These are phyloP conservation scores for Opeltia flavorubescens DNA, from an alignment of 495 filamentous ascomycete species.

Conservation along the genomic window DNA sequence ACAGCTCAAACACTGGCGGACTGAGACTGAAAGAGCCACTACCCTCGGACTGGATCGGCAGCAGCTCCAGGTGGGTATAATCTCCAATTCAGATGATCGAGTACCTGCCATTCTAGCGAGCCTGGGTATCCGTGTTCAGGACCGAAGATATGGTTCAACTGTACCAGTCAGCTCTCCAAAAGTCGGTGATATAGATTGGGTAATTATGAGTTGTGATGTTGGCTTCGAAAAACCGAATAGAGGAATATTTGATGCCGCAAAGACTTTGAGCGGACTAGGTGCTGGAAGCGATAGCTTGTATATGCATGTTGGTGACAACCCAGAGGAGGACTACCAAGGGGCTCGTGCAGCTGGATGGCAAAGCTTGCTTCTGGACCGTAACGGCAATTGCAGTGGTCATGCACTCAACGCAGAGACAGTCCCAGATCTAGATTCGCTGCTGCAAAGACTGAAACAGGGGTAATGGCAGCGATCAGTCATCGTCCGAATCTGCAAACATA, in stretches of 20 bases:
- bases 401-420: background rate
- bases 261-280: slow-evolving; percentile 10
- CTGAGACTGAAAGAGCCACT: background rate
- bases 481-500: slow-evolving; percentile 73
- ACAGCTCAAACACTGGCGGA: slow-evolving; percentile 19
- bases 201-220: slow-evolving; percentile 60
- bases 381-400: slow-evolving; percentile 1
- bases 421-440: background rate
- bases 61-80: slow-evolving; percentile 42
- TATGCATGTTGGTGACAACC: slow-evolving; percentile 57
- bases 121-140: slow-evolving; percentile 43
- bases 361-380: slow-evolving; percentile 35
- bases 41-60: background rate
- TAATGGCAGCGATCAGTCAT: slow-evolving; percentile 21
- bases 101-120: slow-evolving; percentile 45
- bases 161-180: background rate
- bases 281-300: slow-evolving; percentile 26
- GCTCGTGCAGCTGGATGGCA: slow-evolving; percentile 53
- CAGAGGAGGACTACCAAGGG: slow-evolving; percentile 45
- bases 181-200: slow-evolving; percentile 43
- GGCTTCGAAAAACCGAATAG: slow-evolving; percentile 52
- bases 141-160: background rate
- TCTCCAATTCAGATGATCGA: slow-evolving; percentile 69
- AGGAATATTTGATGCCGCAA: slow-evolving; percentile 50
- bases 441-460: background rate